Base-by-base conservation (phyloP, 768 basidiomycete species). In the Trametes punicea region DNA sequence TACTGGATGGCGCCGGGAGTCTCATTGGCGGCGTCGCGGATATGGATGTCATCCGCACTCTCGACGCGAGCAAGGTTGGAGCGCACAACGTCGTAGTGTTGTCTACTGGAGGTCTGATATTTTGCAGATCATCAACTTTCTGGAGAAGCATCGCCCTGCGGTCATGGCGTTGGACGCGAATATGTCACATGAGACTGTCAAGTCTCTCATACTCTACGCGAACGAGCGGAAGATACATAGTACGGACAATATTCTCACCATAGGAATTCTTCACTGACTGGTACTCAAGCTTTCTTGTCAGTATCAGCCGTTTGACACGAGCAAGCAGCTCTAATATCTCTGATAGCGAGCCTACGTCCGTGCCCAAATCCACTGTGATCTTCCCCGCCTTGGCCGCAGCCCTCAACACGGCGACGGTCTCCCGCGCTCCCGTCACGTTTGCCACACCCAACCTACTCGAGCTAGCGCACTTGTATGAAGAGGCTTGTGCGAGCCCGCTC, bases 11-110 rank as follows among this genome's bases (percentile, higher is more conserved):
- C 26, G 66, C 74, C 6, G 93, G 94, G 0, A 79, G 80, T 46
- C 76, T 98, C 18, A 75, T 87, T 2, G 81, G 82, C n/a, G 97
- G 97, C 2, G 82, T 98, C 10, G 92, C 97, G 15, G 95, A 97
- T 66, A 98, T 98, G 92, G 81, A 77, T 65, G 81, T 88, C 42
- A 80, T 83, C 8, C 72, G 81, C 34, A 63, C 67, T 2, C 65
- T 91, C 50, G 70, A 74, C 21, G 72, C 69, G 11, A 69, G 77
- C n/a, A 65, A 69, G 63, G 84, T 87, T 65, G 47, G 74, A 57
- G 2, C 1, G 9, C 20, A 9, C 23, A 25, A 23, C 5, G 2
- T 41, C 8, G 16, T 36, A 16, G 29, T 10, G 20, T 18, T 15
- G 42, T 6, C 49, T 26, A 26, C 3, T 27, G 15, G 26, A 21